A percentile compares a stretch with the other conserved stretches of the same genome.
These are phyloP conservation scores for Kodamaea jinghongensis DNA, from an alignment of 805 yeast species.

Conservation along the genomic window DNA sequence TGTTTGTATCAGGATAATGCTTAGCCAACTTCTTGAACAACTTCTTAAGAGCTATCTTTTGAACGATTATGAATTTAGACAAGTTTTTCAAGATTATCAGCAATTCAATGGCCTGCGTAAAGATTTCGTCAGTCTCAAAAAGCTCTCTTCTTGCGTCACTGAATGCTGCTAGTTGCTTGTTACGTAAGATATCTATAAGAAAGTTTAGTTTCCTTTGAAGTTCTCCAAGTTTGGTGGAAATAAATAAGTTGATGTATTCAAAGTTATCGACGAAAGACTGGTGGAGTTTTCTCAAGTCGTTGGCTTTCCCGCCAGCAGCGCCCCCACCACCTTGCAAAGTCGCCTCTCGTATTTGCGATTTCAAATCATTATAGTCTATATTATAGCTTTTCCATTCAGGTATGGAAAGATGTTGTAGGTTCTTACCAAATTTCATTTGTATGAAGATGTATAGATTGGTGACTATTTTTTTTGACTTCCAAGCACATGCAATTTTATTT, in stretches of 20 bases:
- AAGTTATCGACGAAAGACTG: constrained; percentile 54
- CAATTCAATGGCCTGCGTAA: constrained; percentile 38
- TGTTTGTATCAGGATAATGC: constrained; percentile 30
- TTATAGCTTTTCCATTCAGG: constrained; percentile 88
- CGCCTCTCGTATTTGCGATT: constrained; percentile 57
- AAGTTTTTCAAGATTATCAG: constrained; percentile 56
- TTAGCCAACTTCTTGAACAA: constrained; percentile 66
- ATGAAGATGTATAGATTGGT: neutral
- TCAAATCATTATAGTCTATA: constrained; percentile 77
- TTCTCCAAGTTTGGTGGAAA: constrained; percentile 67
- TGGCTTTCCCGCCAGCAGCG: constrained; percentile 1
- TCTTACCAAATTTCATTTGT: constrained; percentile 88
- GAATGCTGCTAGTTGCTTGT: neutral
- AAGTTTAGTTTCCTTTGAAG: constrained; percentile 46
- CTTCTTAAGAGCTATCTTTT: constrained; percentile 70
- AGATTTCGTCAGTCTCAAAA: constrained; percentile 25
- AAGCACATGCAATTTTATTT: no score
- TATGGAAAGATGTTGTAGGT: constrained; percentile 68
- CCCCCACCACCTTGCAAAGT: constrained; percentile 31
- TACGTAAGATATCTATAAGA: constrained; percentile 10
- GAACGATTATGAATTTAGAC: constrained; percentile 68
- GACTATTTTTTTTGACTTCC: no score
- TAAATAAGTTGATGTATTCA: constrained; percentile 59
- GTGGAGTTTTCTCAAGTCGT: constrained; percentile 31
- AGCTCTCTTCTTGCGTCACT: constrained; percentile 9